Evolutionary conservation across 2,329 filamentous ascomycete species (phyloP), one percentile per base, ranked within the genome.

Genomic region (Gliomastix tumulicola): DNA sequence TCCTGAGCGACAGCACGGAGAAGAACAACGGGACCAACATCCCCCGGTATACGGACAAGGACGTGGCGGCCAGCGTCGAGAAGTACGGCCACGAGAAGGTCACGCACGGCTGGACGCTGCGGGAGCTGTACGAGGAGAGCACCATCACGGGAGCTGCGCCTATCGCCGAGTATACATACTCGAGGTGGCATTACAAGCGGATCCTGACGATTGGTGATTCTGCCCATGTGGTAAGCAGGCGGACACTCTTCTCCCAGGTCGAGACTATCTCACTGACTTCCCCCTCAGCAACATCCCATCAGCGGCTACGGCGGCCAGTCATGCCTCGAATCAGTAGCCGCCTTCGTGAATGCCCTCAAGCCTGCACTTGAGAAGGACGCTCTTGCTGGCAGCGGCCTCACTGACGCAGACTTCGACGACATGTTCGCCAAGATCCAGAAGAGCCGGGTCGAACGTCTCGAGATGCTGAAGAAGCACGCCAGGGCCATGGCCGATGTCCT

Each of bases 201-300:
- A 55, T 63, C 4, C 49, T 67, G 2, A 47, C 55, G 2, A 52
- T 68, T 8, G 64, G 63, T 1, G 65, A 68, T 42, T 51, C 63
- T 2, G 59, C 55, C 6, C 63, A 68, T 41, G 68, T 66, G 52
- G 58, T 37, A 37, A 4, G 35, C 25, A 7, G 7, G n/a, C 13
- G 13, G 10, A n/a, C 25, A 16, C 25, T 2, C 25, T 16, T 9
- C 2, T n/a, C 4, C 6, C 25, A 3, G n/a, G 11, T 28, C 7
- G 17, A n/a, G 10, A n/a, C n/a, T 7, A 13, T 28, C n/a, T n/a
- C 11, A 6, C 4, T n/a, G 25, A 28, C 25, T 28, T 5, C 11
- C n/a, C n/a, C n/a, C n/a, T 28, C 10, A 28, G 25, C 25, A 13
- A 28, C n/a, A 28, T 16, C 25, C 25, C n/a, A 28, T 28, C 25